These are phyloP conservation scores for Citrus maxima DNA, from an alignment of 345 rosid species.

Conservation along the genomic window DNA sequence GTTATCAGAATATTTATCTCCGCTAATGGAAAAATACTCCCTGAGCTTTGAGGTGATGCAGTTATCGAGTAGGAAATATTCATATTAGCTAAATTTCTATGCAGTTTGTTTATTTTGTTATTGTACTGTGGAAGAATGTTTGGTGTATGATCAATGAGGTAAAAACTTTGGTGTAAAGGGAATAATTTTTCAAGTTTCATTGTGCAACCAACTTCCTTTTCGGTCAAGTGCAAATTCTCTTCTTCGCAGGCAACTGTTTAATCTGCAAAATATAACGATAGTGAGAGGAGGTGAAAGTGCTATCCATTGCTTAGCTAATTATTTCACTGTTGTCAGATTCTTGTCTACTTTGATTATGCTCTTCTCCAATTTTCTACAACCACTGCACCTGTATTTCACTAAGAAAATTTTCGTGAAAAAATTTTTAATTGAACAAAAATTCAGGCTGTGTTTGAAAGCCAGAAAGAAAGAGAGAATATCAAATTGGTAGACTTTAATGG, in stretches of 20 bases:
- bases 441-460: not conserved
- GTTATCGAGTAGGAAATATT: constrained; percentile 2
- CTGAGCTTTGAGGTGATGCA: constrained; percentile 62
- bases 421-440: not conserved
- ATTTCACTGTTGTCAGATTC: not conserved
- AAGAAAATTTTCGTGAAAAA: not conserved
- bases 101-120: not conserved
- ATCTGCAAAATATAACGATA: not conserved
- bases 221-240: not conserved
- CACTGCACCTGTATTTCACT: not conserved
- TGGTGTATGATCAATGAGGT: not conserved
- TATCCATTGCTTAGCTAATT: not conserved
- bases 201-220: not conserved
- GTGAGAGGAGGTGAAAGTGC: not conserved
- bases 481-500: not conserved
- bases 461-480: not conserved
- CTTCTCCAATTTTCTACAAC: not conserved
- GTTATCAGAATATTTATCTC: constrained; percentile 65
- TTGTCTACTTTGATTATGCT: not conserved
- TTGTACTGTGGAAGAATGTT: not conserved
- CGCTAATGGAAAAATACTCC: constrained; percentile 54
- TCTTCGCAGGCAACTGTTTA: not conserved
- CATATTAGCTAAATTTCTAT: not conserved
- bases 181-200: not conserved
- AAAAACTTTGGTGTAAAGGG: not conserved